Percentiles rank a stretch among this genome's conserved stretches.
Conservation (phyloP, 257 asterid genomes). For the Nicotiana sylvestris region DNA sequence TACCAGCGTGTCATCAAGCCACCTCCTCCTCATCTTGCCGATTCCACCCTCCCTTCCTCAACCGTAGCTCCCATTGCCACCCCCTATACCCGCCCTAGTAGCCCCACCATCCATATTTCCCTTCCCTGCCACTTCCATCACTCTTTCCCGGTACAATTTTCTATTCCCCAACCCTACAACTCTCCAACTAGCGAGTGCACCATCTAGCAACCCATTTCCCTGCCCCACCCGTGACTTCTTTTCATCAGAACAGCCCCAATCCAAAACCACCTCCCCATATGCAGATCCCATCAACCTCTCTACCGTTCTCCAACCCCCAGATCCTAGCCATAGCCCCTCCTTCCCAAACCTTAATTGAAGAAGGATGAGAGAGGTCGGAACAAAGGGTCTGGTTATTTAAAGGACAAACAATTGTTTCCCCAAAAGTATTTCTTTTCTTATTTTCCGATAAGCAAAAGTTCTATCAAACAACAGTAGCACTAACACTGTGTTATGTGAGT, state of each 20-base stretch:
- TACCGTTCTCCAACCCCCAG: not conserved
- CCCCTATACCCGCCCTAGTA: not conserved
- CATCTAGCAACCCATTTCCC: not conserved
- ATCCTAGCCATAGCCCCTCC: not conserved
- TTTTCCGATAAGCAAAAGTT: not conserved
- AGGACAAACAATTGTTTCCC: not conserved
- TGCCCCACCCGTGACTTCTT: not conserved
- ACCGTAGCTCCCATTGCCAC: not conserved
- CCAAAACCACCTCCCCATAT: not conserved
- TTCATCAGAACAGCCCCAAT: not conserved
- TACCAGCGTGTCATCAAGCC: not conserved
- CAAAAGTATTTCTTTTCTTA: not conserved
- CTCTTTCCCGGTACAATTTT: not conserved
- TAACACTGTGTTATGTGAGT: not conserved
- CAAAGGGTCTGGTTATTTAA: not conserved
- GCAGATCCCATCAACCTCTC: not conserved
- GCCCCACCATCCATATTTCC: not conserved
- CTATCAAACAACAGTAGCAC: not conserved
- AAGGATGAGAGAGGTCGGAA: not conserved
- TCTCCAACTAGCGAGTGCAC: not conserved
- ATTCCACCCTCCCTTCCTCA: not conserved
- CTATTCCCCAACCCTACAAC: not conserved
- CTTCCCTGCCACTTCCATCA: not conserved
- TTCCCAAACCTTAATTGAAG: not conserved
- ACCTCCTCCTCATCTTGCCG: not conserved